Percentiles rank a stretch among this genome's conserved stretches.
Evolutionary conservation across 2,329 filamentous ascomycete species (phyloP).

Genomic region (Sclerotinia subarctica): DNA sequence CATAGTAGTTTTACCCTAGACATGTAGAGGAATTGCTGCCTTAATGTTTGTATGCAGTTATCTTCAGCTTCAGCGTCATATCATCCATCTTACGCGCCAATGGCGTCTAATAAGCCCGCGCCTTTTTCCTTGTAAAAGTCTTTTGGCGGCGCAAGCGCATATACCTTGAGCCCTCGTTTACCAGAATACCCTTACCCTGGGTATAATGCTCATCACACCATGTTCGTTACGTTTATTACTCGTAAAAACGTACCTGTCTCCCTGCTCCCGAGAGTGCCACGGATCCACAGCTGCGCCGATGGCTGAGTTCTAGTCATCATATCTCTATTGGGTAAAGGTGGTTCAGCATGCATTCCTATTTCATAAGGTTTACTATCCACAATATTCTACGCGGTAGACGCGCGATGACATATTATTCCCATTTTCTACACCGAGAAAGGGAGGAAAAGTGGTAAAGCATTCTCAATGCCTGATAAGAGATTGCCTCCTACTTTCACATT

Average conservation of each 20-base stretch:
- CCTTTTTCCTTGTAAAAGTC: not conserved
- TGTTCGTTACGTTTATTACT: not conserved
- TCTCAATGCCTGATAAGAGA: too few species aligned
- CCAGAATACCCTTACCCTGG: slow-evolving; percentile 13
- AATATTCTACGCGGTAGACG: slow-evolving; percentile 6
- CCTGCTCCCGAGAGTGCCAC: not conserved
- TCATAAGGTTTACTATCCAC: not conserved
- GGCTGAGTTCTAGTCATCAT: not conserved
- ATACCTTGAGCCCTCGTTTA: not conserved
- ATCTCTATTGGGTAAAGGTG: too few species aligned
- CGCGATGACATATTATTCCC: not conserved
- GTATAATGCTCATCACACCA: not conserved
- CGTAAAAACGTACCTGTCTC: slow-evolving; percentile 12
- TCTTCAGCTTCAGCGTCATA: slow-evolving; percentile 10
- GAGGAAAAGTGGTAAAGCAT: not conserved
- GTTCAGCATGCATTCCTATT: not conserved
- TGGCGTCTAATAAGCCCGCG: slow-evolving; percentile 20
- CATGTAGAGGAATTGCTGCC: not conserved
- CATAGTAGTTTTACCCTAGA: not conserved
- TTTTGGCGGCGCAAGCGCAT: slow-evolving; percentile 14
- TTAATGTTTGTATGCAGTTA: slow-evolving; percentile 7
- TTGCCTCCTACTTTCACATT: too few species aligned
- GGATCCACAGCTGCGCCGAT: slow-evolving; percentile 4
- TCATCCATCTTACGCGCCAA: slow-evolving; percentile 11
- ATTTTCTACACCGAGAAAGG: not conserved